Evolutionary conservation across 2,329 filamentous ascomycete genomes (phyloP).

Genomic region (Pseudopithomyces maydicus): DNA sequence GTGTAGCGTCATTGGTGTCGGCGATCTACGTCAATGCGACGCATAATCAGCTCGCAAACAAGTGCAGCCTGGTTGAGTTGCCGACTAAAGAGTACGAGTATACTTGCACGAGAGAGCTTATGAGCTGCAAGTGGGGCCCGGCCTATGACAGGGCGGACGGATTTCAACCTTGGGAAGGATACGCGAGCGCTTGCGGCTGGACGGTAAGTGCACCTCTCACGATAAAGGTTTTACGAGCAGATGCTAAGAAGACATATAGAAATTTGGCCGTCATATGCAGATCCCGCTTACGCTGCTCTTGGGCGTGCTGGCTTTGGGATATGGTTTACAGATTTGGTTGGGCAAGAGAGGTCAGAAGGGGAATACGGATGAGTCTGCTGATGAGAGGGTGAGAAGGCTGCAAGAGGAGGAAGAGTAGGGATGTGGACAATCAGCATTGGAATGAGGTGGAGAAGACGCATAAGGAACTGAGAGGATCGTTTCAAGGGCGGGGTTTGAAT

Average conservation of each 20-base stretch:
- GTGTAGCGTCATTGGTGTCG: not conserved
- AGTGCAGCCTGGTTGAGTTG: not conserved
- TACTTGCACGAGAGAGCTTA: not conserved
- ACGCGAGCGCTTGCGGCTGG: not conserved
- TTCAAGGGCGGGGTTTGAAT: too few relatives aligned
- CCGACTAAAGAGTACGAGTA: not conserved
- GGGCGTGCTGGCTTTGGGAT: not conserved
- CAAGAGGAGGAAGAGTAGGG: not conserved
- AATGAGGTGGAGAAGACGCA: too few relatives aligned
- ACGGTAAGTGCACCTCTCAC: not conserved
- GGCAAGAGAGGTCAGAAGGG: not conserved
- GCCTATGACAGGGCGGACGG: too few relatives aligned
- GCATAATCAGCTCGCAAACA: not conserved
- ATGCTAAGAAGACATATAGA: not conserved
- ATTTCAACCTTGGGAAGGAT: too few relatives aligned
- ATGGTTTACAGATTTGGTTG: not conserved
- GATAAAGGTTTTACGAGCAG: not conserved
- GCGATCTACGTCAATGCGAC: not conserved
- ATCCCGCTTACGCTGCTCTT: not conserved
- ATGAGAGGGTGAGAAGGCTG: not conserved
- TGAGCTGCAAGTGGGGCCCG: not conserved
- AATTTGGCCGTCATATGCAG: not conserved
- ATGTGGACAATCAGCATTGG: too few relatives aligned
- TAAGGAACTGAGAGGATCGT: too few relatives aligned
- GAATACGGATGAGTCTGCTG: not conserved